Evolutionary conservation across 2,329 filamentous ascomycete genomes (phyloP).

Genomic region (Colletotrichum sp.): DNA sequence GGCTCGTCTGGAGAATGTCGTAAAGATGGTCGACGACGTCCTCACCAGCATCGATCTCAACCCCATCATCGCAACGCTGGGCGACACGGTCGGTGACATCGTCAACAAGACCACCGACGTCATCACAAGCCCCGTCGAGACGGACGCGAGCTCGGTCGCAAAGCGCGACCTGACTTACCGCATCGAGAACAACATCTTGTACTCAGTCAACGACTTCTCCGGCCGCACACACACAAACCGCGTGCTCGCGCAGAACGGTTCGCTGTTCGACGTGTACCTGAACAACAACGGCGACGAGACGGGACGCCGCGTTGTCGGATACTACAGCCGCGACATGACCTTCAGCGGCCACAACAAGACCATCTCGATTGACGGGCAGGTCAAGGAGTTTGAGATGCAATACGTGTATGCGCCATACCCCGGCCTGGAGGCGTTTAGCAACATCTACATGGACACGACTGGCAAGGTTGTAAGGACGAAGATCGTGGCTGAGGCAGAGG

Average conservation of each 20-base stretch:
- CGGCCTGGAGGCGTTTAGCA: constrained; percentile 48
- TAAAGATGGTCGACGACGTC: constrained; percentile 63
- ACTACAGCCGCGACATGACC: constrained; percentile 55
- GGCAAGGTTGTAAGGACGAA: constrained; percentile 55
- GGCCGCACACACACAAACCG: constrained; percentile 62
- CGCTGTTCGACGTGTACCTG: constrained; percentile 56
- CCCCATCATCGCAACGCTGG: constrained; percentile 61
- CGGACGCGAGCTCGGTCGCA: background rate
- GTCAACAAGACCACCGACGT: constrained; percentile 37
- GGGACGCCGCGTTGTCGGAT: constrained; percentile 48
- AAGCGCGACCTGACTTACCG: constrained; percentile 44
- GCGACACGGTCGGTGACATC: constrained; percentile 51
- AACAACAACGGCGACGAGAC: constrained; percentile 57
- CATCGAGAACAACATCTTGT: constrained; percentile 62
- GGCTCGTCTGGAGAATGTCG: constrained; percentile 63
- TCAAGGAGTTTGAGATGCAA: constrained; percentile 52
- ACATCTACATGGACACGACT: constrained; percentile 51
- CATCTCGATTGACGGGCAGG: constrained; percentile 45
- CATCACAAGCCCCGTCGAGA: constrained; percentile 19
- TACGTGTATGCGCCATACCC: constrained; percentile 58
- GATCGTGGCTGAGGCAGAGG: constrained; percentile 56
- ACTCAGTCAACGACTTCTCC: constrained; percentile 64
- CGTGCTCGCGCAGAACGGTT: constrained; percentile 58
- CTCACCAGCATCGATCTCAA: constrained; percentile 65
- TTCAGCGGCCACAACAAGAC: constrained; percentile 59